Base-by-base conservation (phyloP, 768 basidiomycete species). In the Zangia roseola region DNA sequence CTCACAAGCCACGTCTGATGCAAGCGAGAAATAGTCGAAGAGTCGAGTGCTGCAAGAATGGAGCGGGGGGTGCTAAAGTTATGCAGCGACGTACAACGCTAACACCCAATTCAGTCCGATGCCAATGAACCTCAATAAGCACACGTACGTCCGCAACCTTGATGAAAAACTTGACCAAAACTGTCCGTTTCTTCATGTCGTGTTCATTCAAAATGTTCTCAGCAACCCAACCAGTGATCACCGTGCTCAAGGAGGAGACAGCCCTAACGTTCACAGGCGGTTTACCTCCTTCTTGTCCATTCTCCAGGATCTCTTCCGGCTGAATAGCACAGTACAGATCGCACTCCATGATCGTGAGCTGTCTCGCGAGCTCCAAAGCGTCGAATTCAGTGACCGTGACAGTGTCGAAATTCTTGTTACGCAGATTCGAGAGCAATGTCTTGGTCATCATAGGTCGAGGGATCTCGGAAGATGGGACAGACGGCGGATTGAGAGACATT, bases 41-140 rank as follows among this genome's bases (percentile, higher is more conserved):
- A 95, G 66, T 97, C 95, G 50, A 99, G 75, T 6, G 95, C 95
- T 9, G 93, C 94, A 42, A 98, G 74, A 59, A 99, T 87, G 13
- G 95, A 90, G 26, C 94, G 83, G 33, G 93, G 83, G 6, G 93
- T 94, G 57, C 93, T 95, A 65, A 88, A 98, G 69, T 99, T 99
- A 52, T 86, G 76, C 56, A 98, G 60, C 4, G 76, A 71, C 7
- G 84, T 80, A 69, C 93, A 95, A 31, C 93, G 88, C 95, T 98
- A 57, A 49, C 48, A 31, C 24, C 33, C 40, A 53, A 48, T 28
- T 50, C 52, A 52, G 54, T 35, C 34, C 19, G 45, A 47, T 42
- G 10, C 25, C 23, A 35, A 45, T 40, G 47, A 53, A 46, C 50
- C 20, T n/a, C 16, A 14, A 37, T 42, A 12, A 37, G 47, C 47